Conservation (phyloP, 345 rosid genomes). For the Lumnitzera littorea region DNA sequence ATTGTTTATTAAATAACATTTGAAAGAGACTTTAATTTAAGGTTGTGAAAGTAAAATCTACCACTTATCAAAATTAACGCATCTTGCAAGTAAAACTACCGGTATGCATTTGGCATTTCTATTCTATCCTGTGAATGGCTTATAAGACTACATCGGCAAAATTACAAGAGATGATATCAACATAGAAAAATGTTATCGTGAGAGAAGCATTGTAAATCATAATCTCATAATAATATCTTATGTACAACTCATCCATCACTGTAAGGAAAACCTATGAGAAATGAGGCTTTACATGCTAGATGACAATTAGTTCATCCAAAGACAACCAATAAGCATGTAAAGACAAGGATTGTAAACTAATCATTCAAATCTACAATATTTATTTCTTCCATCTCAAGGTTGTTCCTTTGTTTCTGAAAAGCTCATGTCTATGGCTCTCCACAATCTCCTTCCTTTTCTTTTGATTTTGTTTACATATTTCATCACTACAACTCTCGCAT, state of each 20-base stretch:
- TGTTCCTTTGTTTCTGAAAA: background rate
- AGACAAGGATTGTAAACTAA: constrained; percentile 1
- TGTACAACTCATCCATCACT: too few species aligned
- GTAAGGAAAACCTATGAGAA: background rate
- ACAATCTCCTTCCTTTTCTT: constrained; percentile 10
- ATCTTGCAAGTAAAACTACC: too few species aligned
- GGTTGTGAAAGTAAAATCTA: too few species aligned
- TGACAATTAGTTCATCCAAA: background rate
- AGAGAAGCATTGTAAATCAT: background rate
- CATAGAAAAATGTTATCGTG: too few species aligned
- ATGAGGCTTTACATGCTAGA: constrained; percentile 7
- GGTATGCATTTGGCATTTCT: too few species aligned
- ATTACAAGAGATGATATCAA: too few species aligned
- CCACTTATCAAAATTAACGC: too few species aligned
- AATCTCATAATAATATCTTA: background rate
- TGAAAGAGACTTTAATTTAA: too few species aligned
- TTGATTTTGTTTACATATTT: constrained; percentile 9
- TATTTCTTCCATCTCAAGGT: constrained; percentile 1
- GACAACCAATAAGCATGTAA: background rate
- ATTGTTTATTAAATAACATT: too few species aligned
- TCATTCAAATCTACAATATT: background rate
- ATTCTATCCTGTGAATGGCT: too few species aligned
- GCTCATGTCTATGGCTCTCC: constrained; percentile 14
- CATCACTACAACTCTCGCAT: constrained; percentile 1
- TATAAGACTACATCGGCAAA: too few species aligned